These are phyloP conservation scores for Lentinula sp. DNA, from an alignment of 768 basidiomycete species.

Conservation along the genomic window DNA sequence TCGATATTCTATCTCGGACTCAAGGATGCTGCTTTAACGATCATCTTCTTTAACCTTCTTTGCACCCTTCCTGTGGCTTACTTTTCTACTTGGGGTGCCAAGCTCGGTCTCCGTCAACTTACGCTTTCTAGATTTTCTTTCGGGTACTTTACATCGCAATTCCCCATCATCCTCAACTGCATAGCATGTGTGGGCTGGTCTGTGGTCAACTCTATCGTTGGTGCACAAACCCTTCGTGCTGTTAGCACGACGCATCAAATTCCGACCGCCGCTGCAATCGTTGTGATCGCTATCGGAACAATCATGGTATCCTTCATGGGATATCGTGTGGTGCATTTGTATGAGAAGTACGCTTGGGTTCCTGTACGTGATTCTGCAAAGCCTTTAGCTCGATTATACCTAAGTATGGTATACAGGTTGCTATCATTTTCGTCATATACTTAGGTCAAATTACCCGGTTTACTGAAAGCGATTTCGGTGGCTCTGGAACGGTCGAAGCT, in stretches of 20 bases:
- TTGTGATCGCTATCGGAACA: not conserved
- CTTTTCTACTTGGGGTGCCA: conserved; percentile 46
- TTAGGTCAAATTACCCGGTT: not conserved
- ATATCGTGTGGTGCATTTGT: conserved; percentile 2
- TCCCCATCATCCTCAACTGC: not conserved
- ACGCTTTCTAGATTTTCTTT: conserved; percentile 27
- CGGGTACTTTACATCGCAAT: not conserved
- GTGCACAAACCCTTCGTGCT: conserved; percentile 36
- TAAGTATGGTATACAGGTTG: not conserved
- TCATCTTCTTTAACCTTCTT: conserved; percentile 1
- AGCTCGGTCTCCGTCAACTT: conserved; percentile 59
- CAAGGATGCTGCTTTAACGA: not conserved
- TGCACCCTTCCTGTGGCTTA: not conserved
- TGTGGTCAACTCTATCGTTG: conserved; percentile 57
- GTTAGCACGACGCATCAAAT: conserved; percentile 1
- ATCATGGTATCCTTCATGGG: conserved; percentile 1
- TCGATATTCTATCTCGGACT: not conserved
- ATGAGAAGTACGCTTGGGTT: conserved; percentile 3
- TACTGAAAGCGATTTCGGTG: not conserved
- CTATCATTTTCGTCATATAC: not conserved
- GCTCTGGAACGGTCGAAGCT: conserved; percentile 13
- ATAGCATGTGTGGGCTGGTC: conserved; percentile 47
- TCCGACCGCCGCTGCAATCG: not conserved
- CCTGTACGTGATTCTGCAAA: not conserved
- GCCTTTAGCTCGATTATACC: not conserved